Evolutionary conservation across 2,329 filamentous ascomycete species (phyloP).

Genomic region (Colletotrichum somersetense): DNA sequence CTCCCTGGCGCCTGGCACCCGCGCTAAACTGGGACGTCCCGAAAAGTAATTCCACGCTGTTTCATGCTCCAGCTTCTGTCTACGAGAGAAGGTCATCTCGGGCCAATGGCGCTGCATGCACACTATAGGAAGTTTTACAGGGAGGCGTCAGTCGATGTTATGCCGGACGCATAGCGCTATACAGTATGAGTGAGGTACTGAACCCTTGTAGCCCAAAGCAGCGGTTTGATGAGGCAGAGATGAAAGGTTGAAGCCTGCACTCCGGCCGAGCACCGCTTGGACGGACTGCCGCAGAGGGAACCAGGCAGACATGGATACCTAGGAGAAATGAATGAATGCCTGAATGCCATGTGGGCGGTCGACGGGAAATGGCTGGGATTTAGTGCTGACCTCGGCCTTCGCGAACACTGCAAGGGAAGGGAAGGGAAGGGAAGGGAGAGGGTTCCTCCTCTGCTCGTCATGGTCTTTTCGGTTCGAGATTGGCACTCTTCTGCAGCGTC

Average conservation of each 20-base stretch:
- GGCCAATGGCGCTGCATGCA: conserved; percentile 21
- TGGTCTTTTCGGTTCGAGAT: conserved; percentile 20
- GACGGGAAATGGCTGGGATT: conserved; percentile 29
- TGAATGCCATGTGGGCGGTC: conserved; percentile 34
- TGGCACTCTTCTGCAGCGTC: conserved; percentile 5
- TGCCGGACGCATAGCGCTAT: conserved; percentile 3
- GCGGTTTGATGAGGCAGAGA: conserved; percentile 23
- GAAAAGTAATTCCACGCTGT: conserved; percentile 33
- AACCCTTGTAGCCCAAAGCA: conserved; percentile 1
- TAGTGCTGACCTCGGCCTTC: conserved; percentile 30
- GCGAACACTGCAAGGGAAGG: conserved; percentile 19
- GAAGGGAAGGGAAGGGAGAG: neutral
- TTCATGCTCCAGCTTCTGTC: conserved; percentile 36
- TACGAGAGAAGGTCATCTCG: neutral
- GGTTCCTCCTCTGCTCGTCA: conserved; percentile 36
- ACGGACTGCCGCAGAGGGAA: neutral
- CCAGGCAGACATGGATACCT: neutral
- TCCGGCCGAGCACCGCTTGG: conserved; percentile 1
- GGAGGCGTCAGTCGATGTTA: neutral
- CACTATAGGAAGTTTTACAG: conserved; percentile 11
- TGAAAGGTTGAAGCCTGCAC: conserved; percentile 21
- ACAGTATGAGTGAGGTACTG: neutral
- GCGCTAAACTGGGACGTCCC: conserved; percentile 31
- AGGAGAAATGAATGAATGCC: conserved; percentile 6
- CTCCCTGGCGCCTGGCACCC: conserved; percentile 28